A percentile compares a stretch with the other conserved stretches of the same genome.
These are phyloP conservation scores for Coemansia sp. DNA, from an alignment of 192 early-diverging fungal species.

Conservation along the genomic window DNA sequence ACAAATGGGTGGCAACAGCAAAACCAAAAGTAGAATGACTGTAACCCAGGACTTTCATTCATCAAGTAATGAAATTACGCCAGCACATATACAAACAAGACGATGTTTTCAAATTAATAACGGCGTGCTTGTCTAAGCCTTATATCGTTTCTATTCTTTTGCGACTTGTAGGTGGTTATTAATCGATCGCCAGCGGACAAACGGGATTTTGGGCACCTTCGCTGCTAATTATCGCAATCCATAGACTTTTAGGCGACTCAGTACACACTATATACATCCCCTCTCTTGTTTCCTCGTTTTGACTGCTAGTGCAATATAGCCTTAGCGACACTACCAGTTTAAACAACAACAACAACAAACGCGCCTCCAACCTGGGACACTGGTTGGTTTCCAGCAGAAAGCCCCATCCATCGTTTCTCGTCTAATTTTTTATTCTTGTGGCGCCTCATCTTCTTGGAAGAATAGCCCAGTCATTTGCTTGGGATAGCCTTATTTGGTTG, in stretches of 20 bases:
- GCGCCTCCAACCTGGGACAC: not conserved
- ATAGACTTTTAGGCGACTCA: not conserved
- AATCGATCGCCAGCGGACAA: conserved; percentile 28
- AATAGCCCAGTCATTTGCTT: conserved; percentile 1
- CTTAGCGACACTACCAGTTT: not conserved
- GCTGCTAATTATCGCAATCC: conserved; percentile 8
- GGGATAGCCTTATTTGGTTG: conserved; percentile 4
- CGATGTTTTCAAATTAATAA: conserved; percentile 23
- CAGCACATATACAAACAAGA: conserved; percentile 16
- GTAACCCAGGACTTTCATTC: conserved; percentile 48
- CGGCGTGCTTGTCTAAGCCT: conserved; percentile 41
- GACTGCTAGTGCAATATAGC: not conserved
- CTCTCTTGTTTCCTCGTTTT: not conserved
- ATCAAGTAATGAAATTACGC: conserved; percentile 49
- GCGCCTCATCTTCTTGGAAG: conserved; percentile 10
- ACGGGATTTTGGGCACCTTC: not conserved
- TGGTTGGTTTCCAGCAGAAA: not conserved
- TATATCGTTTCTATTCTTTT: conserved; percentile 10
- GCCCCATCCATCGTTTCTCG: not conserved
- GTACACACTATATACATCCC: conserved; percentile 1
- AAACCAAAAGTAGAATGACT: conserved; percentile 15
- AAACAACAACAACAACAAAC: not conserved
- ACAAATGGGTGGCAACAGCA: conserved; percentile 9
- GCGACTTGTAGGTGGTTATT: conserved; percentile 30
- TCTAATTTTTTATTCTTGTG: conserved; percentile 2